phyloP scores from a whole-genome alignment of 2,329 filamentous ascomycete genomes.

The Trichoderma afroharzianum region DNA sequence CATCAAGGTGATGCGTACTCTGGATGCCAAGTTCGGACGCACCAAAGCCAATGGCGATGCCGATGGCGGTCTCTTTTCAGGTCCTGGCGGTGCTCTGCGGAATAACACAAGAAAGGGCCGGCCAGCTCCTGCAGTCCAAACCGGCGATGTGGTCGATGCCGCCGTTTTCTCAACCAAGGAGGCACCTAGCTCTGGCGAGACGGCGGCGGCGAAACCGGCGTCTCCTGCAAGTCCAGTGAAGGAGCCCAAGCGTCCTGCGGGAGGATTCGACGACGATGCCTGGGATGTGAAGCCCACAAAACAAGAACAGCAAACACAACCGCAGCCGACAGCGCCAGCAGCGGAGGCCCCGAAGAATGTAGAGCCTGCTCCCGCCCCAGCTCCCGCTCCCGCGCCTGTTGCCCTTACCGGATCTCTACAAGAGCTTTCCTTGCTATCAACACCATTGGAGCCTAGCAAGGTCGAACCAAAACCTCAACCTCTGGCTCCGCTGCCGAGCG shows the following conservation, averaged over 20 bases:
- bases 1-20: conserved; percentile 84
- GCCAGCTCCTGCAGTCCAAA: conserved; percentile 80
- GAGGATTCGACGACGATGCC: conserved; percentile 91
- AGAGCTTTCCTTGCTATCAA: conserved; percentile 52
- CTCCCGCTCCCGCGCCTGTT: neutral
- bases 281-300: conserved; percentile 91
- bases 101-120: conserved; percentile 95
- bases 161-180: conserved; percentile 71
- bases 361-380: neutral
- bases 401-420: conserved; percentile 55
- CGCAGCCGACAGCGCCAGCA: conserved; percentile 26
- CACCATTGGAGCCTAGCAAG: conserved; percentile 52
- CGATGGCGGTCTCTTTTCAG: conserved; percentile 75
- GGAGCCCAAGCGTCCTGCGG: conserved; percentile 29
- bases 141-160: conserved; percentile 82
- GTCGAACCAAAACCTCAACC: conserved; percentile 22
- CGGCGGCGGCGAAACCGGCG: conserved; percentile 24
- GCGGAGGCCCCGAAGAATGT: neutral
- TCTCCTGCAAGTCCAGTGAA: conserved; percentile 27
- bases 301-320: conserved; percentile 37
- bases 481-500: conserved; percentile 20
- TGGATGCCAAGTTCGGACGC: conserved; percentile 78
- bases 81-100: conserved; percentile 81
- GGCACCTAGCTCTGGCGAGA: conserved; percentile 22
- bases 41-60: conserved; percentile 57